A percentile compares a stretch with the other conserved stretches of the same genome.
phyloP scores from a whole-genome alignment of 805 yeast species.

The Wickerhamiella lipophila region DNA sequence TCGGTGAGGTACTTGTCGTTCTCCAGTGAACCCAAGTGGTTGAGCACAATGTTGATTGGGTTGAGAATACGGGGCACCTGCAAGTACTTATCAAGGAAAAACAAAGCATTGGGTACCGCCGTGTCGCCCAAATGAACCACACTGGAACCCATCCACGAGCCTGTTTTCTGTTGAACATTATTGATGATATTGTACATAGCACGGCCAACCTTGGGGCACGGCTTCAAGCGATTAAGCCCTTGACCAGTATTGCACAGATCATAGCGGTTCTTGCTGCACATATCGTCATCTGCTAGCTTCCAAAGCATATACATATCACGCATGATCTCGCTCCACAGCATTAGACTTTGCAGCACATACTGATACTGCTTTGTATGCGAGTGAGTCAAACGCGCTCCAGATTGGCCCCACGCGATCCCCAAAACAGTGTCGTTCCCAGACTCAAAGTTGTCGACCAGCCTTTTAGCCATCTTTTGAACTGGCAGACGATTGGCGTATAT shows the following conservation, averaged over 20 bases:
- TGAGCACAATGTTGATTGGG: constrained; percentile 52
- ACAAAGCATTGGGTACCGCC: constrained; percentile 72
- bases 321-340: constrained; percentile 66
- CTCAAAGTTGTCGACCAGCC: constrained; percentile 36
- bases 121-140: constrained; percentile 74
- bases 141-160: constrained; percentile 67
- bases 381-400: constrained; percentile 63
- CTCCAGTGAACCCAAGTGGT: constrained; percentile 41
- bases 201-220: constrained; percentile 56
- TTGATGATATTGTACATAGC: constrained; percentile 57
- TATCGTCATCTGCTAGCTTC: constrained; percentile 64
- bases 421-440: constrained; percentile 34
- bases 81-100: constrained; percentile 64
- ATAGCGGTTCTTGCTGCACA: constrained; percentile 41
- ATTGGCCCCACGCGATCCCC: constrained; percentile 52
- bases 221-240: constrained; percentile 63
- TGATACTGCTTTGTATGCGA: constrained; percentile 59
- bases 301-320: constrained; percentile 65
- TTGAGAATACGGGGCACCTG: constrained; percentile 68
- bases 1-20: constrained; percentile 24
- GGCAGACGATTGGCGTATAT: constrained; percentile 58
- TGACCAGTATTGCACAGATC: constrained; percentile 63
- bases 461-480: constrained; percentile 46
- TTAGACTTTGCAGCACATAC: constrained; percentile 62
- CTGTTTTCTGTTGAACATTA: constrained; percentile 51